phyloP scores from a whole-genome alignment of 768 basidiomycete species.

The Boletus reticuloceps region DNA sequence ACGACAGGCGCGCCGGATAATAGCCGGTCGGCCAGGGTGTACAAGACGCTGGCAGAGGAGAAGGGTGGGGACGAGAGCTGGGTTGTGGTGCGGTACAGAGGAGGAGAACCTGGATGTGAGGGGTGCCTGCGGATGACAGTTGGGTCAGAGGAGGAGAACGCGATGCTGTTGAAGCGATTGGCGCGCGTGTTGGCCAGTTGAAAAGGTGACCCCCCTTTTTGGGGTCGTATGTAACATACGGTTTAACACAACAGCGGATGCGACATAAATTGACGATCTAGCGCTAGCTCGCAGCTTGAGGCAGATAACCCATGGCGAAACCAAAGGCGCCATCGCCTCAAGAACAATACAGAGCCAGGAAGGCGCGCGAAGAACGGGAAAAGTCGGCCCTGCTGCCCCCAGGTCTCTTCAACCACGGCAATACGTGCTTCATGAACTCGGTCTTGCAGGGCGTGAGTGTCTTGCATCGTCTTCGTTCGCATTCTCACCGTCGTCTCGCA shows the following conservation, averaged over 20 bases:
- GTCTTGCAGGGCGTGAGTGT: conserved; percentile 77
- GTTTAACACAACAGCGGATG: too few relatives aligned
- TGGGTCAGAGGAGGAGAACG: conserved; percentile 81
- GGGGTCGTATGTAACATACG: not conserved
- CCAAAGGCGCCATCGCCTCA: conserved; percentile 57
- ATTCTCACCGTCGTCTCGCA: not conserved
- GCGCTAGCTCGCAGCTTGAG: not conserved
- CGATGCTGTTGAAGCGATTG: conserved; percentile 53
- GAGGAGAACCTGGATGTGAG: conserved; percentile 78
- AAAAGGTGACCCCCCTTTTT: conserved; percentile 16
- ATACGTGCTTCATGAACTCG: conserved; percentile 97
- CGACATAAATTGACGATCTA: too few relatives aligned
- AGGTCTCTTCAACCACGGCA: conserved; percentile 76
- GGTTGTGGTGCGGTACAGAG: conserved; percentile 90
- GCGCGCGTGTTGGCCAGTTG: conserved; percentile 40
- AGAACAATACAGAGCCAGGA: conserved; percentile 58
- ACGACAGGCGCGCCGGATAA: conserved; percentile 48
- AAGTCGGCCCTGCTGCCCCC: conserved; percentile 61
- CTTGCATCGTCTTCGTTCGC: not conserved
- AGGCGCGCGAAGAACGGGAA: conserved; percentile 62
- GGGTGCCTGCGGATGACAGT: conserved; percentile 90
- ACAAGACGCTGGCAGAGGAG: conserved; percentile 81
- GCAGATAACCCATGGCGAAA: conserved; percentile 41
- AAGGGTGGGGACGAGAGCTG: conserved; percentile 77
- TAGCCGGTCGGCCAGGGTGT: conserved; percentile 58